Base-by-base conservation (phyloP, 179 eudicot species). In the Amaranthus tricolor region DNA sequence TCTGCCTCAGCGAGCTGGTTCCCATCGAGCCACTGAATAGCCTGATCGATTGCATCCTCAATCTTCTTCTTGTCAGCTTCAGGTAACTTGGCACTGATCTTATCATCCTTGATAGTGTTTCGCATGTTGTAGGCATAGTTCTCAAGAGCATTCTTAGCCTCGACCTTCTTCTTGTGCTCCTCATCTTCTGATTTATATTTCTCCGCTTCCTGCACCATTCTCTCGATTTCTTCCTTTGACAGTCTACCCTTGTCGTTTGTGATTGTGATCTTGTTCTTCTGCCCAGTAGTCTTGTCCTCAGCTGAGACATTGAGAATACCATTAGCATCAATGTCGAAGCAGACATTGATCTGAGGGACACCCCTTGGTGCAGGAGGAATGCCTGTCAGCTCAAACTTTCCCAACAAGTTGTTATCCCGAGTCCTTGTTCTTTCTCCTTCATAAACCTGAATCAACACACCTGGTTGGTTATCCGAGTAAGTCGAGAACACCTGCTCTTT, bases 181-280 rank as follows among this genome's bases (percentile, higher is more conserved):
- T 89, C 93, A 52, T 89, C 93, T 48, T 87, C 93, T 0, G 82
- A 58, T 73, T 87, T 89, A 86, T 87, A 89, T 73, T 80, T 89
- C 87, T 85, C 86, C 0, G 93, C 87, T 61, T 89, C 89, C 71
- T 84, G 89, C n/a, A 87, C 89, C 93, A 89, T 85, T 74, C 80
- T 81, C 80, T 87, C 91, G 14, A 89, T 89, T 68, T 85, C 93
- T 63, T 84, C 90, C 82, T 87, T 85, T 52, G 88, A 87, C 10
- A 87, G 57, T 17, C 89, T 64, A 11, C 93, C 91, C 77, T 85
- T 86, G 72, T 87, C 86, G 6, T 89, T 89, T 12, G 93, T 89
- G 76, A 89, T 89, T 0, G 91, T 86, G 72, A 89, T 87, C 82
- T 87, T 80, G 76, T 87, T 89, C 84, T 86, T 84, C 70, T 86